A percentile compares a stretch with the other conserved stretches of the same genome.
Evolutionary conservation across 139 green algal species (phyloP).

Genomic region (Pleodorina starrii): DNA sequence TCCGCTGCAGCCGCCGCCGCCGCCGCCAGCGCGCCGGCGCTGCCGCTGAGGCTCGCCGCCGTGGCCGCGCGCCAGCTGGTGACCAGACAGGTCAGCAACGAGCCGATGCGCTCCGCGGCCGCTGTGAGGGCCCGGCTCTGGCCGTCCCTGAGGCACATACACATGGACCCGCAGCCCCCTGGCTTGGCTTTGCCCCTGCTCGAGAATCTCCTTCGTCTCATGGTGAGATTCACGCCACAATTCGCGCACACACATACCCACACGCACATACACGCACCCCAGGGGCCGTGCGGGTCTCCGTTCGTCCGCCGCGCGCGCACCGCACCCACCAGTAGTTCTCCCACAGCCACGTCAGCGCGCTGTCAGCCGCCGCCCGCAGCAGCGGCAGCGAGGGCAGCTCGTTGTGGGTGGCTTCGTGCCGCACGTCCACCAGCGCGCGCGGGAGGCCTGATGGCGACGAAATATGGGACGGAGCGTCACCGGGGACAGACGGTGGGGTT

Average conservation of each 20-base stretch:
- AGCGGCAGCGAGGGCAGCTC: conserved; percentile 81
- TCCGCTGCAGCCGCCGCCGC: conserved; percentile 35
- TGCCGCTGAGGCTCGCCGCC: conserved; percentile 36
- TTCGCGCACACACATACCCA: no score
- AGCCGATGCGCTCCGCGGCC: conserved; percentile 4
- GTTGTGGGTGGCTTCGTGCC: conserved; percentile 89
- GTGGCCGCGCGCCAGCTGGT: conserved; percentile 54
- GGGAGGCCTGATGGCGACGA: conserved; percentile 67
- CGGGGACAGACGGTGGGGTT: no score
- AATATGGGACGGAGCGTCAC: no score
- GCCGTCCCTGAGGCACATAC: conserved; percentile 67
- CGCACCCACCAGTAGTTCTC: conserved; percentile 79
- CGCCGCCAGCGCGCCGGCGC: conserved; percentile 18
- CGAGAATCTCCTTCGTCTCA: no score
- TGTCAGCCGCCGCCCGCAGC: conserved; percentile 71
- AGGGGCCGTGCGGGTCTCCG: no score
- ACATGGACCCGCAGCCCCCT: no score
- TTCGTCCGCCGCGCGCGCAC: no score
- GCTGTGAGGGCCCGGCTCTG: conserved; percentile 65
- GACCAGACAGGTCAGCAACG: conserved; percentile 46
- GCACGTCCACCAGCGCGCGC: conserved; percentile 82
- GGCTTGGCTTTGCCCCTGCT: no score
- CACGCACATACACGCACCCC: no score
- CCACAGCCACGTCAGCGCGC: conserved; percentile 80
- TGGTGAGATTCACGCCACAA: no score